Evolutionary conservation across 371 early-diverging fungal genomes (phyloP), one percentile per base, ranked within the genome.

Genomic region (Mortierella sp.): DNA sequence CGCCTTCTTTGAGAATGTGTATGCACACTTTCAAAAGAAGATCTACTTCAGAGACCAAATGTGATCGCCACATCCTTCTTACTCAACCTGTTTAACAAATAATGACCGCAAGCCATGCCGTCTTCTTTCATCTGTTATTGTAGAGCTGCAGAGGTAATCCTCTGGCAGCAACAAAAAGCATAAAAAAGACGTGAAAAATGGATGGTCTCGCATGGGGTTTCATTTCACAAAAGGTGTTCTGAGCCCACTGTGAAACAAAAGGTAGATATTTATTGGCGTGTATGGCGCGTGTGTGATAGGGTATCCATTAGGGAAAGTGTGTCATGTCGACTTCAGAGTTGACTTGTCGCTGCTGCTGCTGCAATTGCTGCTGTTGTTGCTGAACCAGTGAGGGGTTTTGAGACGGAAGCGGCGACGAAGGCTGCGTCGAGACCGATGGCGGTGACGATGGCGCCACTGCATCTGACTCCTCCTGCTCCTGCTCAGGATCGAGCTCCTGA

Each of bases 301-400:
- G 65, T 65, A 65, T 65, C 65, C 65, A 65, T 74, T 71, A 83
- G 16, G 84, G 84, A 44, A 83, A 83, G 70, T 83, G 32, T 56
- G 80, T 75, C 84, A 83, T 83, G 73, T 83, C 84, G 18, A 83
- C 80, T 24, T 83, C 84, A n/a, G 84, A 80, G 41, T 83, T 83
- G 16, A 75, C 80, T 63, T 76, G 76, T 49, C 79, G 83, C 7
- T 73, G 78, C 56, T 83, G 80, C 38, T 63, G 77, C n/a, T 32
- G 41, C 38, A 11, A 55, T 46, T 56, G 54, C 55, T 71, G 38
- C 29, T 51, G 38, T 29, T 51, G 79, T 27, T 71, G 76, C 55
- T 51, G 54, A 4, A 41, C 38, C 24, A 65, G 7, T 7, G 35
- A 38, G 8, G 24, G 65, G 38, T 21, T 65, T 32, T 21, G 65